Conservation (phyloP, 441 rosid species). For the Syzygium malaccense region DNA sequence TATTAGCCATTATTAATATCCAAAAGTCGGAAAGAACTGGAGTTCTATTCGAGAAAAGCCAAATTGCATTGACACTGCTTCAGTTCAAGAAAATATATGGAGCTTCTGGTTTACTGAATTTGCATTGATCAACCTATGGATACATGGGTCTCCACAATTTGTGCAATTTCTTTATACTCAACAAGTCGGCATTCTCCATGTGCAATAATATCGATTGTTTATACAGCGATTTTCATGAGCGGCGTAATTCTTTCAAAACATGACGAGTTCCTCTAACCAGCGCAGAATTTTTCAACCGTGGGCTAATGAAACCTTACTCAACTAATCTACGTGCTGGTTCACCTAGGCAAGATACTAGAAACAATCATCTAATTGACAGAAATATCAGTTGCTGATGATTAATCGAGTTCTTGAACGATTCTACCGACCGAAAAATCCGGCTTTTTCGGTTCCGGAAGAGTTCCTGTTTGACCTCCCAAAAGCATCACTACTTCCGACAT, state of each 20-base stretch:
- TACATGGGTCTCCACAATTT: background rate
- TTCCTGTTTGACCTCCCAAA: conserved; percentile 21
- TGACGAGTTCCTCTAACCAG: background rate
- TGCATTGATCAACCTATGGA: background rate
- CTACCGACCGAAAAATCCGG: conserved; percentile 1
- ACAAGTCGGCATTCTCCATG: background rate
- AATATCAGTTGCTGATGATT: background rate
- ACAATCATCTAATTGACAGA: conserved; percentile 32
- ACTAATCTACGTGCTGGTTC: background rate
- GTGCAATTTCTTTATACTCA: background rate
- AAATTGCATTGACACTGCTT: background rate
- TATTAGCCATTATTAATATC: background rate
- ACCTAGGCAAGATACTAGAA: background rate
- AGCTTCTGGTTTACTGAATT: background rate
- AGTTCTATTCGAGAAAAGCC: background rate
- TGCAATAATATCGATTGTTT: background rate
- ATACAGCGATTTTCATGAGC: background rate
- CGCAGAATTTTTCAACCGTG: background rate
- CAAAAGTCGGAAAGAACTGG: background rate
- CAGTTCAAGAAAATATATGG: background rate
- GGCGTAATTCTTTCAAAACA: background rate
- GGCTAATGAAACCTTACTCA: background rate
- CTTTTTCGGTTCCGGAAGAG: conserved; percentile 26
- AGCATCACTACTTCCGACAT: conserved; percentile 29
- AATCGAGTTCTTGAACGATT: background rate